Conservation (phyloP, 495 filamentous ascomycete genomes). For the Podospora conica region DNA sequence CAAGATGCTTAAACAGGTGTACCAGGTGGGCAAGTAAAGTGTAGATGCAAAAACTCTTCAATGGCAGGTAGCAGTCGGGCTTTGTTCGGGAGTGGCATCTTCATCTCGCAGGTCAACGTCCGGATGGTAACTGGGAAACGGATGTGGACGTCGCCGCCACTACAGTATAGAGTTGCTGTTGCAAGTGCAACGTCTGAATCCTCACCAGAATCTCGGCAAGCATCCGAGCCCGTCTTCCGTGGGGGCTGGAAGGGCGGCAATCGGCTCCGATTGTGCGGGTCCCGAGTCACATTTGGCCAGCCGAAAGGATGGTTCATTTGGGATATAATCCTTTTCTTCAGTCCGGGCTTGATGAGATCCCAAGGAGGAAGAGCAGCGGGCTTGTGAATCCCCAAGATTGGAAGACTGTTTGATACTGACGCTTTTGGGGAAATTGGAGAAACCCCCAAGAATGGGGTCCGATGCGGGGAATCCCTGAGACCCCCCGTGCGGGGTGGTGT, state of each 20-base stretch:
- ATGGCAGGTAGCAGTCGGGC: no score
- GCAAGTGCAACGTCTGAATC: no score
- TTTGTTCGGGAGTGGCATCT: background rate
- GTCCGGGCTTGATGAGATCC: background rate
- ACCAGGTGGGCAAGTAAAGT: background rate
- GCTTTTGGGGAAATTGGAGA: background rate
- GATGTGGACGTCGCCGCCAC: background rate
- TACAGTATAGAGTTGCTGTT: background rate
- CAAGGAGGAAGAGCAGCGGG: no score
- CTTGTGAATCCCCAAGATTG: no score
- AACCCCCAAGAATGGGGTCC: background rate
- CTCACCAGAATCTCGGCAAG: no score
- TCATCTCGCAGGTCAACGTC: background rate
- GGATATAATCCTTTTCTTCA: background rate
- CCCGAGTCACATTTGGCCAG: background rate
- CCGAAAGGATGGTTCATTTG: background rate
- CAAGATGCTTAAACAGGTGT: no score
- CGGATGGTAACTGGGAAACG: background rate
- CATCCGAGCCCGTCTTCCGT: background rate
- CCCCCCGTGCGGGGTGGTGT: background rate
- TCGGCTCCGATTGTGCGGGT: background rate
- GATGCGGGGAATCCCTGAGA: background rate
- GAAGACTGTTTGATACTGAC: no score
- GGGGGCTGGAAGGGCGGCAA: background rate
- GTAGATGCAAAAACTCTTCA: background rate